These are phyloP conservation scores for Starmerella stigmatis DNA, from an alignment of 805 yeast genomes.

Conservation along the genomic window DNA sequence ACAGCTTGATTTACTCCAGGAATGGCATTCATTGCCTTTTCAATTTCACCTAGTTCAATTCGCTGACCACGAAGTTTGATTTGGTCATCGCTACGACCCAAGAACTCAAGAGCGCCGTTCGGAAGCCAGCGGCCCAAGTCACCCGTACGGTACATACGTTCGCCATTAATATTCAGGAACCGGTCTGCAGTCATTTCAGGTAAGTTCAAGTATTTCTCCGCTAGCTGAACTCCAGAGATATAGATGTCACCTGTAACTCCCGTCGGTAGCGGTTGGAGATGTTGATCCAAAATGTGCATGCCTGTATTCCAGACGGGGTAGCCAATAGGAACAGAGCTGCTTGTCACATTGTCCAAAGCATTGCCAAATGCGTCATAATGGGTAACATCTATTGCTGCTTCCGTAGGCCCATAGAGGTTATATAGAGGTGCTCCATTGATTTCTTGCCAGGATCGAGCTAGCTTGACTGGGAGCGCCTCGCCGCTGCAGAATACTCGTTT, in stretches of 20 bases:
- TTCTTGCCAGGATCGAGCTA: conserved; percentile 11
- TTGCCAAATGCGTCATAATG: conserved; percentile 8
- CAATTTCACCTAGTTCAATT: conserved; percentile 28
- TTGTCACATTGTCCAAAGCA: neutral
- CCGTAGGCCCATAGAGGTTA: conserved; percentile 20
- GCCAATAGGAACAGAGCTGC: conserved; percentile 13
- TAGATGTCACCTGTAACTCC: conserved; percentile 29
- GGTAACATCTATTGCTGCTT: conserved; percentile 20
- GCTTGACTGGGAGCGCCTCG: conserved; percentile 10
- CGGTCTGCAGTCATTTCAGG: conserved; percentile 21
- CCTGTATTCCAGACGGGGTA: conserved; percentile 16
- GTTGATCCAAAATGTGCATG: conserved; percentile 10
- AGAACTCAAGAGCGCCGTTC: conserved; percentile 25
- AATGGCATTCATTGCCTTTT: conserved; percentile 19
- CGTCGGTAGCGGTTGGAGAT: conserved; percentile 16
- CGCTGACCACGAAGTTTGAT: conserved; percentile 30
- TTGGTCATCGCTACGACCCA: conserved; percentile 28
- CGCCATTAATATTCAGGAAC: conserved; percentile 15
- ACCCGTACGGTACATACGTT: conserved; percentile 26
- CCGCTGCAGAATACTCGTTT: conserved; percentile 17
- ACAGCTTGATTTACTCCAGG: conserved; percentile 11
- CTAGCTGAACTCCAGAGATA: conserved; percentile 27
- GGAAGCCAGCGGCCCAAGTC: conserved; percentile 25
- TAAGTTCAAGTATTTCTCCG: conserved; percentile 25
- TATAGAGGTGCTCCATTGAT: conserved; percentile 9